Conservation (phyloP, 306 rosid genomes). For the Vigna unguiculata region DNA sequence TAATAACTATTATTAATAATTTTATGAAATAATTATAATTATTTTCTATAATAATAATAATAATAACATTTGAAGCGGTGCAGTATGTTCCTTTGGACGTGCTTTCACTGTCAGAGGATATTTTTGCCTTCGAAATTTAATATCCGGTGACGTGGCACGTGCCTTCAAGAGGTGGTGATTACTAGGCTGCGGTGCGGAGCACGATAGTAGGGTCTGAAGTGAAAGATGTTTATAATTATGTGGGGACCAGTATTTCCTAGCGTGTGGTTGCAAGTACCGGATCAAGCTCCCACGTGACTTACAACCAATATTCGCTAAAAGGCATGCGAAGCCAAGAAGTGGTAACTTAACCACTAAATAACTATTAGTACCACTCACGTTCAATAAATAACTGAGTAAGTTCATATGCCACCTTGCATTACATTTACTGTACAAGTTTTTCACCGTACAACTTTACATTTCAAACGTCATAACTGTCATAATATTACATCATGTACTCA, state of each 20-base stretch:
- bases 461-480: too few relatives aligned
- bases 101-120: conserved; percentile 18
- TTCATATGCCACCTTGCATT: too few relatives aligned
- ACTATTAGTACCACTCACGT: too few relatives aligned
- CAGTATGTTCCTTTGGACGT: conserved; percentile 13
- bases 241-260: conserved; percentile 36
- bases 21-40: too few relatives aligned
- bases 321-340: neutral
- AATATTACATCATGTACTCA: too few relatives aligned
- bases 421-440: too few relatives aligned
- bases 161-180: neutral
- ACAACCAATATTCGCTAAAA: conserved; percentile 33
- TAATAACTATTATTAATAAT: neutral
- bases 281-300: conserved; percentile 49
- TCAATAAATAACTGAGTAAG: too few relatives aligned
- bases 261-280: conserved; percentile 33
- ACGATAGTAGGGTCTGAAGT: conserved; percentile 16
- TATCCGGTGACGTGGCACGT: conserved; percentile 29
- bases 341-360: neutral
- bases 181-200: conserved; percentile 30
- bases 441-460: too few relatives aligned
- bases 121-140: conserved; percentile 19
- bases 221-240: neutral
- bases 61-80: conserved; percentile 32
- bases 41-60: too few relatives aligned